A percentile compares a stretch with the other conserved stretches of the same genome.
Evolutionary conservation across 148 eudicot species (phyloP).

Genomic region (Cornus suecica): DNA sequence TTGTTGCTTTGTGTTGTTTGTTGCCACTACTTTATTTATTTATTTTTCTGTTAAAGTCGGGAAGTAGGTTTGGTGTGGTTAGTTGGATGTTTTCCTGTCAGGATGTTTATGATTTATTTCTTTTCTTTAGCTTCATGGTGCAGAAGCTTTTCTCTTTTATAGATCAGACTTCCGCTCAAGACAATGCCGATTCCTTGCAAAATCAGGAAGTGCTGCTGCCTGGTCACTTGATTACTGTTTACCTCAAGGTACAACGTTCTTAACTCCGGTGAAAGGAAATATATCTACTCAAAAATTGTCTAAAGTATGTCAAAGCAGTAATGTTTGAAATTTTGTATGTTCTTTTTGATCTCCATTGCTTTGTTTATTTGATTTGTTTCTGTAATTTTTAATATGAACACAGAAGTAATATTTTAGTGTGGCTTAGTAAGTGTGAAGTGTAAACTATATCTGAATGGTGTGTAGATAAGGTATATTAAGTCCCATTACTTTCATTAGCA

Average conservation of each 20-base stretch:
- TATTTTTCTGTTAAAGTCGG: not conserved
- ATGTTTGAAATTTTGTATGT: too few species aligned
- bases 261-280: not conserved
- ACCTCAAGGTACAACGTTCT: constrained; percentile 61
- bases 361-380: too few species aligned
- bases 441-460: too few species aligned
- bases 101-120: constrained; percentile 14
- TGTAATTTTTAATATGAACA: too few species aligned
- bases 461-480: too few species aligned
- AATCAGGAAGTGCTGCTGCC: constrained; percentile 87
- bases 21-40: not conserved
- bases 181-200: constrained; percentile 89
- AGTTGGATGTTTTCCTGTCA: not conserved
- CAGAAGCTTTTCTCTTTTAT: constrained; percentile 93
- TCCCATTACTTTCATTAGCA: too few species aligned
- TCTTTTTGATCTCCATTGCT: not conserved
- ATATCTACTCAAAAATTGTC: not conserved
- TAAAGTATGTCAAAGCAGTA: not conserved
- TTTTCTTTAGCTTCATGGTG: constrained; percentile 71
- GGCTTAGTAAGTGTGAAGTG: too few species aligned
- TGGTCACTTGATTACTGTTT: constrained; percentile 80
- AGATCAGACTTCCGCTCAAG: constrained; percentile 86
- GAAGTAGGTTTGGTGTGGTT: not conserved
- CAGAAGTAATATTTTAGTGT: too few species aligned
- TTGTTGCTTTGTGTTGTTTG: not conserved